A percentile compares a stretch with the other conserved stretches of the same genome.
Conservation (phyloP, 306 rosid species). For the Canavalia ensiformis region DNA sequence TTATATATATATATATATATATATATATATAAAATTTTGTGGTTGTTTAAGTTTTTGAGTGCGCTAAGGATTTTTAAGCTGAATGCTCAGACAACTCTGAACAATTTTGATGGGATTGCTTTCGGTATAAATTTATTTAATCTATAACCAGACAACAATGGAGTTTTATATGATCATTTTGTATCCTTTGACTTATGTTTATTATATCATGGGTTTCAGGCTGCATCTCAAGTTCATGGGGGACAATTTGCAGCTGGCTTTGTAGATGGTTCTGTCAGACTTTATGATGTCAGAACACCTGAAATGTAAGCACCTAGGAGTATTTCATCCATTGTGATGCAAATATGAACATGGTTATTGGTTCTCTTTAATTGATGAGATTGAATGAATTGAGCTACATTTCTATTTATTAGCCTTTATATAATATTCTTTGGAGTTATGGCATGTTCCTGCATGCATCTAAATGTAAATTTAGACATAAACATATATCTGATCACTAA, state of each 20-base stretch:
- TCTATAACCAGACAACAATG: background rate
- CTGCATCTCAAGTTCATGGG: conserved; percentile 97
- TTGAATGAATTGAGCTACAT: conserved; percentile 16
- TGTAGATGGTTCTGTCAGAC: conserved; percentile 86
- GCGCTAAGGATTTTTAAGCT: conserved; percentile 1
- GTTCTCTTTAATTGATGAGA: conserved; percentile 25
- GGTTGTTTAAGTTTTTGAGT: background rate
- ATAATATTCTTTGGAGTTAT: conserved; percentile 1
- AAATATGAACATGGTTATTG: background rate
- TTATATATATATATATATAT: background rate
- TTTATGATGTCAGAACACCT: conserved; percentile 88
- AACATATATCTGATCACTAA: background rate
- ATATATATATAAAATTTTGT: background rate
- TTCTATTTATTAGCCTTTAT: conserved; percentile 3
- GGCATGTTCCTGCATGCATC: conserved; percentile 10
- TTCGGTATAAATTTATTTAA: conserved; percentile 14
- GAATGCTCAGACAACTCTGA: background rate
- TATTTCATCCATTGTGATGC: conserved; percentile 24
- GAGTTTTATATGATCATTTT: background rate
- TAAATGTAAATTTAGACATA: background rate
- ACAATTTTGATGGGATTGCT: conserved; percentile 22
- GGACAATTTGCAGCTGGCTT: conserved; percentile 98
- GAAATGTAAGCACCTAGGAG: conserved; percentile 71
- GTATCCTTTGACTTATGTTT: conserved; percentile 28
- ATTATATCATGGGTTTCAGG: conserved; percentile 56